A percentile compares a stretch with the other conserved stretches of the same genome.
Evolutionary conservation across 495 filamentous ascomycete genomes (phyloP).

Genomic region (Xylaria flabelliformis): DNA sequence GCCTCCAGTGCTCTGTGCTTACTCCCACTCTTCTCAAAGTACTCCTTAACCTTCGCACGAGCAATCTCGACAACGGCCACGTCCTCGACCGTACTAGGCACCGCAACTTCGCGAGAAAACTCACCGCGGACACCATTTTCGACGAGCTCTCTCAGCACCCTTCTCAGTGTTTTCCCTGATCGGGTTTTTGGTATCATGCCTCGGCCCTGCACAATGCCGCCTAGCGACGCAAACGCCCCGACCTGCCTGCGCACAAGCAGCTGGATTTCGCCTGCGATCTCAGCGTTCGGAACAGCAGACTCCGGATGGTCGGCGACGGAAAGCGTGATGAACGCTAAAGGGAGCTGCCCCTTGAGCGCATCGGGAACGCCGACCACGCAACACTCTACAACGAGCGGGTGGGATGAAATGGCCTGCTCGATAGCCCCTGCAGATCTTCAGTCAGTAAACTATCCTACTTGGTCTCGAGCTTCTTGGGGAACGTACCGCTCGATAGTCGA

Average conservation of each 20-base stretch:
- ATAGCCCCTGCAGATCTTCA: not conserved
- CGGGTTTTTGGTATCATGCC: not conserved
- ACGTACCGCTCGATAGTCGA: not conserved
- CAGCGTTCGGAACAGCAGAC: not conserved
- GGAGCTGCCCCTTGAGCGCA: not conserved
- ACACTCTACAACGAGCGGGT: not conserved
- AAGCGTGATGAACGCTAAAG: not conserved
- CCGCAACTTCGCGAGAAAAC: too few species aligned
- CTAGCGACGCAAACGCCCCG: not conserved
- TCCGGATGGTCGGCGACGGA: not conserved
- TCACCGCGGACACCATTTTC: too few species aligned
- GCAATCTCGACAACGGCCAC: too few species aligned
- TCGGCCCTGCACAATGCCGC: not conserved
- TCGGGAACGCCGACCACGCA: not conserved
- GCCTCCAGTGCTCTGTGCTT: too few species aligned
- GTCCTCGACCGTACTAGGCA: too few species aligned
- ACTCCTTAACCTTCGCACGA: too few species aligned
- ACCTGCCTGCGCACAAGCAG: not conserved
- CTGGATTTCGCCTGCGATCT: not conserved
- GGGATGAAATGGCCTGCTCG: not conserved
- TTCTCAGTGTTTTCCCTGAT: not conserved
- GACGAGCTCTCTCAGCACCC: not conserved
- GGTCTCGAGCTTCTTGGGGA: too few species aligned
- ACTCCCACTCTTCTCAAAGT: too few species aligned
- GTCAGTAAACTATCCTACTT: too few species aligned